Conservation (phyloP, 1,284 basidiomycete genomes). For the Pisolithus thermaeus region DNA sequence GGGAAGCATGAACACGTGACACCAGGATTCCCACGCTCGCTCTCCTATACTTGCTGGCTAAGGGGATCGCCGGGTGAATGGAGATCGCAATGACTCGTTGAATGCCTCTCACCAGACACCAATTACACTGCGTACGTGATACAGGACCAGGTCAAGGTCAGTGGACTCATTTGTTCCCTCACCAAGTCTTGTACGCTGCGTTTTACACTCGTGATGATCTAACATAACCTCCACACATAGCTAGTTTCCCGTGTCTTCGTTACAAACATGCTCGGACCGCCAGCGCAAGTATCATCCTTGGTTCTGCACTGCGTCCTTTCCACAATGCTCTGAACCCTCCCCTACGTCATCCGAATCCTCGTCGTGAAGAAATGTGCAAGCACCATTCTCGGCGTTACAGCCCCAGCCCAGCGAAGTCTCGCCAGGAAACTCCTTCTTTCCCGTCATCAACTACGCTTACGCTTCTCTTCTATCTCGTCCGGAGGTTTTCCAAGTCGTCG, state of each 20-base stretch:
- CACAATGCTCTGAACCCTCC: slow-evolving; percentile 58
- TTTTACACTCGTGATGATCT: not conserved
- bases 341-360: slow-evolving; percentile 23
- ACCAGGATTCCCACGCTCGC: slow-evolving; percentile 41
- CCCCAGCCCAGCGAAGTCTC: slow-evolving; percentile 34
- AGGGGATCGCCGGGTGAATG: no score
- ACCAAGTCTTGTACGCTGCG: slow-evolving; percentile 60
- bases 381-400: slow-evolving; percentile 40
- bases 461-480: slow-evolving; percentile 70
- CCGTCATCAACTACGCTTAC: slow-evolving; percentile 42
- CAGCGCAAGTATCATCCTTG: slow-evolving; percentile 70
- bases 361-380: slow-evolving; percentile 25
- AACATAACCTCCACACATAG: slow-evolving; percentile 23
- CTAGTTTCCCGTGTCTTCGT: slow-evolving; percentile 61
- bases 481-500: slow-evolving; percentile 66
- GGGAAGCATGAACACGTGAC: no score
- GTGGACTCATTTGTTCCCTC: slow-evolving; percentile 56
- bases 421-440: slow-evolving; percentile 43
- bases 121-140: slow-evolving; percentile 29
- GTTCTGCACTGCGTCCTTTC: slow-evolving; percentile 73
- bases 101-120: no score
- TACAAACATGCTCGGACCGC: slow-evolving; percentile 74
- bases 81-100: no score
- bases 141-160: slow-evolving; percentile 46
- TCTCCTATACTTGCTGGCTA: slow-evolving; percentile 59